Conservation (phyloP, 495 filamentous ascomycete genomes). For the Podospora anserina region DNA sequence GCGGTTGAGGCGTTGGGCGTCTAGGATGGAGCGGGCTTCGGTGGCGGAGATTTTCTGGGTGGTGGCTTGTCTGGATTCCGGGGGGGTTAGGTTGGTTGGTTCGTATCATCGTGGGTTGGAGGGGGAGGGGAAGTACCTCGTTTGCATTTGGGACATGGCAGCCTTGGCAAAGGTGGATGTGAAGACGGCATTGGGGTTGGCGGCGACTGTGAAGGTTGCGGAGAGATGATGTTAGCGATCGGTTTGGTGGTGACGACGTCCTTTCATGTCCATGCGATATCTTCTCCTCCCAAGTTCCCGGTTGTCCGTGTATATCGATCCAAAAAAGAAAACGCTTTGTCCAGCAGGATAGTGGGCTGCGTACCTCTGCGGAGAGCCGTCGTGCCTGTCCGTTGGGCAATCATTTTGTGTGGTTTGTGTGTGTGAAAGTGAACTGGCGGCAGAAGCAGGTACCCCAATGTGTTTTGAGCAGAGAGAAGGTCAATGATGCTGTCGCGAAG, state of each 20-base stretch:
- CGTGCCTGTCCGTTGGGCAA: constrained; percentile 36
- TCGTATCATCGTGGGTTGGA: background rate
- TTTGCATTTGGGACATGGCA: constrained; percentile 27
- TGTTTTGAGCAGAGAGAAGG: constrained; percentile 4
- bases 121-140: constrained; percentile 24
- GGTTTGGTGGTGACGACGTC: background rate
- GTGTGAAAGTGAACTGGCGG: background rate
- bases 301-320: background rate
- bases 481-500: constrained; percentile 23
- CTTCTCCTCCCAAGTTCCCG: background rate
- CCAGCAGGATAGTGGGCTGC: constrained; percentile 9
- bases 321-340: background rate
- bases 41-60: constrained; percentile 57
- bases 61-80: constrained; percentile 43
- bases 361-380: constrained; percentile 40
- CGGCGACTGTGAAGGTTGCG: constrained; percentile 23
- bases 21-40: constrained; percentile 70
- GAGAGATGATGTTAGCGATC: constrained; percentile 16
- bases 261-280: background rate
- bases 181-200: constrained; percentile 34
- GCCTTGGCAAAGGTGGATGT: constrained; percentile 30
- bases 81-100: background rate
- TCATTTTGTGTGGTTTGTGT: constrained; percentile 23
- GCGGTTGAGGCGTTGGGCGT: constrained; percentile 75
- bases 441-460: background rate